Evolutionary conservation across 1,139 yeast genomes (phyloP), one percentile per base, ranked within the genome.

Genomic region (Geotrichum macrosporum): DNA sequence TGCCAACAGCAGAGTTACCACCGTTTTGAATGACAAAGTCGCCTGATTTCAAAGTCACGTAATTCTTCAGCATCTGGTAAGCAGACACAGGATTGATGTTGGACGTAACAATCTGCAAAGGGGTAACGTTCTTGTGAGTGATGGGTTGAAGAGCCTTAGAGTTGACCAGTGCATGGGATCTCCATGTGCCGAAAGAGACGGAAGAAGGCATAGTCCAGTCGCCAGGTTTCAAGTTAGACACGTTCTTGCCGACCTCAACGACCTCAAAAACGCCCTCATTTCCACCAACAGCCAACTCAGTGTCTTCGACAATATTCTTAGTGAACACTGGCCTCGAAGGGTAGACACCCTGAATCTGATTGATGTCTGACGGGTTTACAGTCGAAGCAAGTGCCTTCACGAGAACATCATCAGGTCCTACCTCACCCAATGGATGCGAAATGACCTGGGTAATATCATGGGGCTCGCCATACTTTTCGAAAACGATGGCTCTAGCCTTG

Each of bases 21-120:
- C 96, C 98, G 61, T 92, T 92, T 67, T 92, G 98, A 54, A 94
- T 80, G 57, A 92, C 78, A 96, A 96, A 94, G 65, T 92, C 96
- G 9, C 89, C 92, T 2, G 80, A 61, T 41, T 69, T 57, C 65
- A 85, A 73, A 41, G 78, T 72, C 41, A 74, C 76, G 62, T 78
- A 86, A 63, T 81, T 77, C 22, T 82, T 81, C 52, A 92, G 81
- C 85, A 94, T 77, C 66, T 87, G 86, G 60, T 80, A 86, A 0
- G 98, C 98, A 6, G 96, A 86, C 50, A 85, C 76, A 2, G 98
- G 97, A 63, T 92, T 92, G 45, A 94, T 96, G 8, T 40, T 45
- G 8, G 48, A 37, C n/a, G 51, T 48, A 5, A 41, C 51, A 19
- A 46, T 30, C 34, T 42, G 49, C 2, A 33, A 12, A n/a, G 44